These are phyloP conservation scores for Vitis amurensis DNA, from an alignment of 164 flowering plant genomes.

Conservation along the genomic window DNA sequence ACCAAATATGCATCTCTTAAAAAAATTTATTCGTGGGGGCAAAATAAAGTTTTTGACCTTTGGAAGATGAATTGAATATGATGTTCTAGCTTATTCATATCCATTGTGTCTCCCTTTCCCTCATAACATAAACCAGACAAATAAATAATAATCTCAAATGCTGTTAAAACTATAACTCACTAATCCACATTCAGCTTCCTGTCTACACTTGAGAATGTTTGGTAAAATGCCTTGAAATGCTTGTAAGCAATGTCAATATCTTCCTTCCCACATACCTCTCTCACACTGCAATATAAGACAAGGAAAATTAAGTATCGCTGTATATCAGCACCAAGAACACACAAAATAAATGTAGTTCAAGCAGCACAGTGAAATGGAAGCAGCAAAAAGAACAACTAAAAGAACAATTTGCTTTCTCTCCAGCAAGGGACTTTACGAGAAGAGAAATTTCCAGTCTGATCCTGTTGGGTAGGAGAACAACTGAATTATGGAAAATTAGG, in stretches of 20 bases:
- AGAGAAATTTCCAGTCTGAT: background rate
- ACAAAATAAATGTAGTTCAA: background rate
- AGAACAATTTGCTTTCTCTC: background rate
- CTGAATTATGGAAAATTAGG: background rate
- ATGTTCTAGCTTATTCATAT: no score
- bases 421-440: background rate
- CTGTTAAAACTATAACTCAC: background rate
- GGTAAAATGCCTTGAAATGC: conserved; percentile 86
- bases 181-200: conserved; percentile 66
- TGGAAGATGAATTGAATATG: background rate
- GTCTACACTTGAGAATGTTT: conserved; percentile 78
- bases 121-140: background rate
- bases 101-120: background rate
- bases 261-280: conserved; percentile 90
- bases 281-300: conserved; percentile 50
- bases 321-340: background rate
- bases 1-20: background rate
- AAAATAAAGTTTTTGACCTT: background rate
- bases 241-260: conserved; percentile 83
- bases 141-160: background rate
- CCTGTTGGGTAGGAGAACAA: background rate
- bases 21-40: background rate
- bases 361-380: background rate
- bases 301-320: background rate
- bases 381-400: background rate